Conservation (phyloP, 1,139 yeast species). For the Yamadazyma trypodendri region DNA sequence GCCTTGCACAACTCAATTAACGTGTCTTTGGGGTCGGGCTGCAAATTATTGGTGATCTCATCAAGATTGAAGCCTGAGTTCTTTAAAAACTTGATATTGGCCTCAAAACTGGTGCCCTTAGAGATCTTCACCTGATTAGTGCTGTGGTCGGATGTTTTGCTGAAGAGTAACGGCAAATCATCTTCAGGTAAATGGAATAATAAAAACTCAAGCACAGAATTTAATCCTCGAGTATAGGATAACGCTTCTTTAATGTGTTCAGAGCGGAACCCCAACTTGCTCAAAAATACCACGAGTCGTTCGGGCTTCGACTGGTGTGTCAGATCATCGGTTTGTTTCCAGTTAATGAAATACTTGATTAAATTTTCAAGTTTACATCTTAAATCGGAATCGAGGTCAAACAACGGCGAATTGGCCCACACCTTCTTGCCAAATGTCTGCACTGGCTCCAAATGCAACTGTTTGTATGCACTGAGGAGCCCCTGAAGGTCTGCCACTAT, state of each 20-base stretch:
- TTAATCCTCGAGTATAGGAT: constrained; percentile 53
- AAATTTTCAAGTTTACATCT: constrained; percentile 56
- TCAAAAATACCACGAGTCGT: constrained; percentile 21
- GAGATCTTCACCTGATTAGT: constrained; percentile 50
- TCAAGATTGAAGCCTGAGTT: constrained; percentile 72
- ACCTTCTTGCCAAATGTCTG: constrained; percentile 52
- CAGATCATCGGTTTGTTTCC: constrained; percentile 37
- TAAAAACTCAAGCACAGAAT: constrained; percentile 73
- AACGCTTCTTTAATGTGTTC: constrained; percentile 74
- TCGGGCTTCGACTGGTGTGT: constrained; percentile 7
- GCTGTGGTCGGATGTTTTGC: constrained; percentile 46
- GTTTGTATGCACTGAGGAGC: constrained; percentile 1
- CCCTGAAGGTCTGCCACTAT: constrained; percentile 4
- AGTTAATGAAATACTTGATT: constrained; percentile 51
- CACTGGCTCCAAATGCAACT: constrained; percentile 6
- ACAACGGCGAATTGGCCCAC: constrained; percentile 63
- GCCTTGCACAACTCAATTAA: constrained; percentile 50
- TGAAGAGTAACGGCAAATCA: constrained; percentile 67
- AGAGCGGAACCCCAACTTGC: constrained; percentile 63
- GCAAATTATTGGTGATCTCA: constrained; percentile 53
- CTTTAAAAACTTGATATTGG: constrained; percentile 50
- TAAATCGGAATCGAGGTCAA: constrained; percentile 49
- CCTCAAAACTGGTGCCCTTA: constrained; percentile 38
- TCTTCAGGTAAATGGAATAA: constrained; percentile 90
- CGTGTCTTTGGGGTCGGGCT: constrained; percentile 50